Percentiles rank a stretch among this genome's conserved stretches.
These are phyloP conservation scores for Eucalyptus pumila DNA, from an alignment of 345 rosid genomes.

Conservation along the genomic window DNA sequence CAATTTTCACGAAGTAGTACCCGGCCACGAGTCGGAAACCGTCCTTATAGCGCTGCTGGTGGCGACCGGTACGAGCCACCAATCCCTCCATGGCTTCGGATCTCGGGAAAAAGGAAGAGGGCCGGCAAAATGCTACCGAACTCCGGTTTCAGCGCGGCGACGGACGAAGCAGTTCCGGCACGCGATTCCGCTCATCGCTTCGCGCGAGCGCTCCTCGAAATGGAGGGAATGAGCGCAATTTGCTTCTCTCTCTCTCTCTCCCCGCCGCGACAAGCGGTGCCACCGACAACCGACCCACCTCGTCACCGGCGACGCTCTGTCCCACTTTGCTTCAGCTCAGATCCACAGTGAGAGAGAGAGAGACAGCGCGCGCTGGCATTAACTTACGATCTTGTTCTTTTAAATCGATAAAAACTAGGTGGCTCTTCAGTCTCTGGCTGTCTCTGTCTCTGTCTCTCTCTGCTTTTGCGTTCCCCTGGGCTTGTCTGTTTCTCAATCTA, in stretches of 20 bases:
- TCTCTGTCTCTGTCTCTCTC: neutral
- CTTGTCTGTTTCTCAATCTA: neutral
- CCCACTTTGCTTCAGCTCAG: neutral
- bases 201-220: neutral
- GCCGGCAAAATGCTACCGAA: neutral
- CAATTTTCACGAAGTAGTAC: neutral
- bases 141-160: neutral
- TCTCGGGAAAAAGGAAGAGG: neutral
- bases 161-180: neutral
- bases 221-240: neutral
- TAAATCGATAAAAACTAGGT: neutral
- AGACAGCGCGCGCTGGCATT: neutral
- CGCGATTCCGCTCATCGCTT: neutral
- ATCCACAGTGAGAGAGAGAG: neutral
- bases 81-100: neutral
- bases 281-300: neutral
- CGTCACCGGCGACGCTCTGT: neutral
- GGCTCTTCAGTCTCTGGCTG: neutral
- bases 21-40: conserved; percentile 39
- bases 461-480: neutral
- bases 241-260: neutral
- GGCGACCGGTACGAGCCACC: conserved; percentile 42
- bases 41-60: conserved; percentile 21
- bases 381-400: neutral
- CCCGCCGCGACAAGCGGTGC: neutral